phyloP scores from a whole-genome alignment of 2,329 filamentous ascomycete genomes.

The Plenodomus biglobosus region DNA sequence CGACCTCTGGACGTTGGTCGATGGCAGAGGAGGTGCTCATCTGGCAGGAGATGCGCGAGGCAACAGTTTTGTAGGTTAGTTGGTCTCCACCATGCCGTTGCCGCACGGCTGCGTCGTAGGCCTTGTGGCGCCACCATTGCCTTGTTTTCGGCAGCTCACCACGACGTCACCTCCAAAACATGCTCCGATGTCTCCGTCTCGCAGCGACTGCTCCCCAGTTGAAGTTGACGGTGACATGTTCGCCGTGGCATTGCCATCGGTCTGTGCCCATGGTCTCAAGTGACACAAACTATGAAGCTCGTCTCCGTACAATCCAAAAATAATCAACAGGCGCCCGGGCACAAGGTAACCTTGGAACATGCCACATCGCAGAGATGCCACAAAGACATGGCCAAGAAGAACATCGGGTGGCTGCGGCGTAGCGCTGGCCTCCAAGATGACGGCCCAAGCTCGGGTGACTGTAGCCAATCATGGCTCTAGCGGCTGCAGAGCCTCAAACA shows the following conservation, averaged over 20 bases:
- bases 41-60: constrained; percentile 24
- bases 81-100: constrained; percentile 8
- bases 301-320: background rate
- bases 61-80: constrained; percentile 42
- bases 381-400: constrained; percentile 3
- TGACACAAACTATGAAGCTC: background rate
- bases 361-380: background rate
- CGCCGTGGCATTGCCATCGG: background rate
- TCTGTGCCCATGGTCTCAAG: background rate
- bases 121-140: constrained; percentile 28
- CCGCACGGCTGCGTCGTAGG: constrained; percentile 20
- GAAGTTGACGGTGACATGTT: background rate
- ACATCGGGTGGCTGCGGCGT: constrained; percentile 32
- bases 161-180: constrained; percentile 22
- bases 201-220: background rate
- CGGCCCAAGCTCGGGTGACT: constrained; percentile 9
- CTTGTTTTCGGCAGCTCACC: constrained; percentile 35
- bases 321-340: background rate
- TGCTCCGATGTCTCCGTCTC: background rate
- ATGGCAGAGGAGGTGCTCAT: constrained; percentile 43
- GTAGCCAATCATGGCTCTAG: constrained; percentile 31
- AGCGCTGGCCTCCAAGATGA: constrained; percentile 24
- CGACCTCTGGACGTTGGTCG: constrained; percentile 36
- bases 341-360: too few species aligned
- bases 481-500: constrained; percentile 25